Conservation (phyloP, 2,329 filamentous ascomycete genomes). For the Exophiala calicioides region DNA sequence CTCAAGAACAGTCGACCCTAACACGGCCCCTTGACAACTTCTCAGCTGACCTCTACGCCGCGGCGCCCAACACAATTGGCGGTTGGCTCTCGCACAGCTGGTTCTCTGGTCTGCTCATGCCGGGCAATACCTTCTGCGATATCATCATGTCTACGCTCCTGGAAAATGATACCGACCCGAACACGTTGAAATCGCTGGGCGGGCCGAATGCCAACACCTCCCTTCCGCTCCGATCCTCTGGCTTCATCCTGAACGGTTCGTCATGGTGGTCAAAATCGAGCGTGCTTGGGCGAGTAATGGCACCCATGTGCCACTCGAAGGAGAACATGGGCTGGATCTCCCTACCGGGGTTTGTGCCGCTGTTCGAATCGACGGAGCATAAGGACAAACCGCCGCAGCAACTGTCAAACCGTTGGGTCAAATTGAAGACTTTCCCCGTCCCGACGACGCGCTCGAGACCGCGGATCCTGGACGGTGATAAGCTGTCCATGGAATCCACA, state of each 20-base stretch:
- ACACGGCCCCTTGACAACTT: slow-evolving; percentile 12
- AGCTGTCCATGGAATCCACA: slow-evolving; percentile 41
- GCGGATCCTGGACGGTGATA: slow-evolving; percentile 48
- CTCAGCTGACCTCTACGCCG: slow-evolving; percentile 23
- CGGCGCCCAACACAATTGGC: slow-evolving; percentile 38
- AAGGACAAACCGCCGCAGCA: no score
- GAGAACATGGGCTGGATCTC: slow-evolving; percentile 60
- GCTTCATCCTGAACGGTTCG: slow-evolving; percentile 50
- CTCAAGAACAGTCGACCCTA: slow-evolving; percentile 1
- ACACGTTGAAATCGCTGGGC: slow-evolving; percentile 52
- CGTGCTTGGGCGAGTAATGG: slow-evolving; percentile 56
- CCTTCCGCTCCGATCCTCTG: slow-evolving; percentile 51
- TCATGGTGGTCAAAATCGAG: slow-evolving; percentile 61
- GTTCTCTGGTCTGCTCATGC: slow-evolving; percentile 56
- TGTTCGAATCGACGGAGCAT: slow-evolving; percentile 34
- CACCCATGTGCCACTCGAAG: slow-evolving; percentile 44
- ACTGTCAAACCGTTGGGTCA: slow-evolving; percentile 52
- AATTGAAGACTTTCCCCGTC: slow-evolving; percentile 43
- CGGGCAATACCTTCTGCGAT: slow-evolving; percentile 55
- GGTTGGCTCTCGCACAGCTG: slow-evolving; percentile 60
- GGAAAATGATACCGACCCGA: slow-evolving; percentile 51
- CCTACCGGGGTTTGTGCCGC: slow-evolving; percentile 42
- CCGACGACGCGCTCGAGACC: slow-evolving; percentile 36
- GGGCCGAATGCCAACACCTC: slow-evolving; percentile 50
- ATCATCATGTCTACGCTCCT: slow-evolving; percentile 58